Evolutionary conservation across 257 asterid species (phyloP).

Genomic region (Voacanga thouarsii): DNA sequence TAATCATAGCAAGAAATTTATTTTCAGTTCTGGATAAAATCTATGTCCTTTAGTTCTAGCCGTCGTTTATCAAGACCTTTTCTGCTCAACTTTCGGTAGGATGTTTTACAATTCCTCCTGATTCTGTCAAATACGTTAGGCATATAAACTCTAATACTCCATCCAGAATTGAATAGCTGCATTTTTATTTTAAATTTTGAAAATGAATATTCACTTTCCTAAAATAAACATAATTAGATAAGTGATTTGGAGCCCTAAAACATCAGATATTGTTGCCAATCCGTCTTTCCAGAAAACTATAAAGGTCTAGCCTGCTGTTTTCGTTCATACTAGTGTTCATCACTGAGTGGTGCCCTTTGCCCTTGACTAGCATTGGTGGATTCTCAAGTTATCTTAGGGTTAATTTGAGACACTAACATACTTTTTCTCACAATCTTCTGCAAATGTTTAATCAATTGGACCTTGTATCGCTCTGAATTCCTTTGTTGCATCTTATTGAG

Average conservation of each 20-base stretch:
- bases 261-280: too few relatives aligned
- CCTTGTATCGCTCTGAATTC: too few relatives aligned
- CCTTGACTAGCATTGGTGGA: not conserved
- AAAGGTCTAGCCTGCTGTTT: not conserved
- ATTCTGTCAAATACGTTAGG: not conserved
- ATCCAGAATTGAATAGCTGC: too few relatives aligned
- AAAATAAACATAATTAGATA: too few relatives aligned
- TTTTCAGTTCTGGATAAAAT: not conserved
- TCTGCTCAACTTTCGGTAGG: not conserved
- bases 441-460: too few relatives aligned
- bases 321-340: not conserved
- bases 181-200: too few relatives aligned
- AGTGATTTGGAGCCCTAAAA: too few relatives aligned
- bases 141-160: too few relatives aligned
- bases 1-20: not conserved
- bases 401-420: not conserved
- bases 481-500: too few relatives aligned
- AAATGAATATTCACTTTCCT: too few relatives aligned
- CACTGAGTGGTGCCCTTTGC: not conserved
- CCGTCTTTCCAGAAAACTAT: too few relatives aligned
- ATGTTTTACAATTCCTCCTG: not conserved
- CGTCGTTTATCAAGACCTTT: too few relatives aligned
- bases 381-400: not conserved
- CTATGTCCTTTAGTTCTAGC: not conserved
- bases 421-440: not conserved